Percentiles rank a stretch among this genome's conserved stretches.
These are phyloP conservation scores for Rhizophagus clarus DNA, from an alignment of 192 early-diverging fungal species.

Conservation along the genomic window DNA sequence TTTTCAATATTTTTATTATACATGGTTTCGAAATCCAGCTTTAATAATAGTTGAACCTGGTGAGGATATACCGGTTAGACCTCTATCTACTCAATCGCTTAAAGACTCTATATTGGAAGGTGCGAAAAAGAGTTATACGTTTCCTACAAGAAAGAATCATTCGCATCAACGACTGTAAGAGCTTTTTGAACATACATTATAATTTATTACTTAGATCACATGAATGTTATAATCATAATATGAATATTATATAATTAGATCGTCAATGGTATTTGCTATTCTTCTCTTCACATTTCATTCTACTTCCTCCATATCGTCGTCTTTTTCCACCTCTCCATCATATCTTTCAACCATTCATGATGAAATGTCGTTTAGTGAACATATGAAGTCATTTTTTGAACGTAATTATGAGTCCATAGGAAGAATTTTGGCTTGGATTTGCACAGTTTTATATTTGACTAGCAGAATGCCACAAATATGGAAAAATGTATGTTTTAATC, in stretches of 20 bases:
- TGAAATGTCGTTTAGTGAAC: not conserved
- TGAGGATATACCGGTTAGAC: not conserved
- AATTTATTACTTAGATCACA: not conserved
- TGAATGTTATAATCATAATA: not conserved
- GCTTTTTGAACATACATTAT: not conserved
- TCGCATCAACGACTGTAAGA: constrained; percentile 24
- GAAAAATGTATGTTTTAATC: constrained; percentile 52
- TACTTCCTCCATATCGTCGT: not conserved
- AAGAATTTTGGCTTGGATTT: constrained; percentile 67
- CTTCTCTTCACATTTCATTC: constrained; percentile 29
- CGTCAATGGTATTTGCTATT: constrained; percentile 20
- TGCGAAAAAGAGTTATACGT: constrained; percentile 30
- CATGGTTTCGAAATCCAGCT: not conserved
- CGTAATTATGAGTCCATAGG: constrained; percentile 42
- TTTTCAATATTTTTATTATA: constrained; percentile 47
- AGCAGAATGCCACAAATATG: constrained; percentile 78
- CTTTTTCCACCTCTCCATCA: not conserved
- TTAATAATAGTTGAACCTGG: too few relatives aligned
- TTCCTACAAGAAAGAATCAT: constrained; percentile 19
- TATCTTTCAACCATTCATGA: not conserved
- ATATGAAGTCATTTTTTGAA: not conserved
- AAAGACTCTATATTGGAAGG: constrained; percentile 8
- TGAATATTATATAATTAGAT: not conserved
- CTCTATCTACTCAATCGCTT: not conserved
- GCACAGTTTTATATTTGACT: constrained; percentile 64